Base-by-base conservation (phyloP, 2,329 filamentous ascomycete genomes). In the Diaporthe velutina region DNA sequence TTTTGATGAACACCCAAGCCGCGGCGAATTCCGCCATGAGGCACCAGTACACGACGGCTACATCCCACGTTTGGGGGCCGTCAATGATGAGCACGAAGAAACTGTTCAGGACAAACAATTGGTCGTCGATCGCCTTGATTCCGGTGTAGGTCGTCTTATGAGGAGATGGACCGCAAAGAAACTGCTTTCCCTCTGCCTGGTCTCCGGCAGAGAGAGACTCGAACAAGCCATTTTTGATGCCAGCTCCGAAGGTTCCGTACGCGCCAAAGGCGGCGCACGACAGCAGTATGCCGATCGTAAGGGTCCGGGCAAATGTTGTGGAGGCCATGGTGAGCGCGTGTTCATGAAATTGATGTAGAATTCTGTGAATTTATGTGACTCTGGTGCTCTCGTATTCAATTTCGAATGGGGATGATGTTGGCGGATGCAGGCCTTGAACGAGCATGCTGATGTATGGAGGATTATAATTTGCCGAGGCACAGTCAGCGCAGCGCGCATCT, bases 51-150 rank as follows among this genome's bases (percentile, higher is more conserved):
- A 67, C 66, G 15, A 70, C 22, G 28, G 30, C 60, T 22, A 77
- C 67, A 35, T 74, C 71, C 75, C 73, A 75, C 9, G 73, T 75
- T 71, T 72, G 40, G 4, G 72, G 64, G 13, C 73, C 76, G 48
- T 79, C 74, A 35, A 78, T 50, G 4, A 74, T 25, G 15, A 71
- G 15, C 12, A 50, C 68, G 57, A 78, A 79, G 73, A 78, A 77
- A 0, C 57, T 38, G 4, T 76, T 66, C 7, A 78, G 52, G 5
- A 42, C n/a, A 25, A 55, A 7, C 9, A 77, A n/a, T 1, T 57
- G 40, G n/a, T 71, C 25, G 33, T 78, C 77, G 42, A 78, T 60
- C 10, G 45, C 10, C 10, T 17, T 19, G 15, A 78, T 52, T 28
- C 77, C 76, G 5, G 76, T 78, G 35, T 73, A 78, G 0, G 33